Conservation (phyloP, 1,284 basidiomycete genomes). For the Caloboletus firmus region DNA sequence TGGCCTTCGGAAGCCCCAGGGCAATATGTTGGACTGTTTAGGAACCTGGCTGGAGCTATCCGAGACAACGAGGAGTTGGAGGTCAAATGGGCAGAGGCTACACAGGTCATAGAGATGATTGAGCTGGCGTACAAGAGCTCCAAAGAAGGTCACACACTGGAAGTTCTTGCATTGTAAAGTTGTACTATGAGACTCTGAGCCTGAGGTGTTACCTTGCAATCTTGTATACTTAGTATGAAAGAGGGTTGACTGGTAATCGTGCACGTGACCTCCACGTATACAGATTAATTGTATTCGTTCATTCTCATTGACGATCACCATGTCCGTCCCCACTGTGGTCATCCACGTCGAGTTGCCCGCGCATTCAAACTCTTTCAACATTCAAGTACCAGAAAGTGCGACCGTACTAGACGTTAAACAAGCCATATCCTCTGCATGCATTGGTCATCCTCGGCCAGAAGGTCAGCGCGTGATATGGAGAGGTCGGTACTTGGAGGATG, state of each 20-base stretch:
- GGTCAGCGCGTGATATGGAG: conserved; percentile 76
- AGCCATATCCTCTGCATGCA: conserved; percentile 58
- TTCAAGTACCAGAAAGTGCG: conserved; percentile 49
- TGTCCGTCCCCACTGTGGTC: conserved; percentile 45
- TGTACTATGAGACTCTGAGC: too few species aligned
- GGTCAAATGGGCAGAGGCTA: conserved; percentile 72
- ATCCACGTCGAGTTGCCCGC: conserved; percentile 74
- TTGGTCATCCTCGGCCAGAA: conserved; percentile 62
- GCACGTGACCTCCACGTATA: conserved; percentile 37
- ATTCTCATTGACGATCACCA: conserved; percentile 20
- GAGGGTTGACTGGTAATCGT: not conserved
- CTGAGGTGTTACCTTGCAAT: too few species aligned
- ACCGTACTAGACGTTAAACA: conserved; percentile 66
- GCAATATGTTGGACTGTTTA: conserved; percentile 61
- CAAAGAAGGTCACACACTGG: conserved; percentile 54
- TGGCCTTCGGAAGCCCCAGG: conserved; percentile 67
- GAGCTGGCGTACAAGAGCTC: conserved; percentile 68
- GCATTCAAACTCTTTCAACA: conserved; percentile 61
- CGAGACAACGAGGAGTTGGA: conserved; percentile 50
- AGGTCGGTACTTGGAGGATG: conserved; percentile 64
- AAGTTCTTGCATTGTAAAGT: conserved; percentile 27
- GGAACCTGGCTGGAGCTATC: conserved; percentile 64
- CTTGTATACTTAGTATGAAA: too few species aligned
- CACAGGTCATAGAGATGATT: conserved; percentile 69
- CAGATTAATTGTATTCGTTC: not conserved